A percentile compares a stretch with the other conserved stretches of the same genome.
These are phyloP conservation scores for Neurospora discreta DNA, from an alignment of 495 filamentous ascomycete genomes.

Conservation along the genomic window DNA sequence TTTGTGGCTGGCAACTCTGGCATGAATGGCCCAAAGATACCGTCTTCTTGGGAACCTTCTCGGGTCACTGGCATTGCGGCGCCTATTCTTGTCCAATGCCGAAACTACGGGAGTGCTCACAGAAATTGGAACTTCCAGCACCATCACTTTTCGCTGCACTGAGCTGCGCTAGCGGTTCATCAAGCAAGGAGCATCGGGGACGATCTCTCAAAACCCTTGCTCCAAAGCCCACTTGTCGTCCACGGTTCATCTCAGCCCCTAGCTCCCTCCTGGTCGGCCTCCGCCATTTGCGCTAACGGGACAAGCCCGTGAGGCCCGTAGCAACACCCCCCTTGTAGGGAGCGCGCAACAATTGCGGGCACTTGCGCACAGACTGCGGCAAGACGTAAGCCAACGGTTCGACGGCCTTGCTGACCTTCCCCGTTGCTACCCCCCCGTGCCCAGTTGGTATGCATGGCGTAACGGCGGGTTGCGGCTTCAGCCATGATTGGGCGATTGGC, in stretches of 20 bases:
- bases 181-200: not conserved
- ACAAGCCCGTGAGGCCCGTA: not conserved
- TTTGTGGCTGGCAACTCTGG: not conserved
- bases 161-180: not conserved
- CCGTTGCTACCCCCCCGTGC: not conserved
- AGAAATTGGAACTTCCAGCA: not conserved
- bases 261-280: not conserved
- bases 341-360: slow-evolving; percentile 7
- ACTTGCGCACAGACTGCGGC: not conserved
- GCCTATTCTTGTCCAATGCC: not conserved
- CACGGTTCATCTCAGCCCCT: not conserved
- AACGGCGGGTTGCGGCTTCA: slow-evolving; percentile 8
- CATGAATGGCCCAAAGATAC: not conserved
- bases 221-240: not conserved
- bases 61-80: not conserved
- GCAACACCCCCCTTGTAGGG: not conserved
- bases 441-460: slow-evolving; percentile 1
- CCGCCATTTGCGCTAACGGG: not conserved
- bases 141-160: not conserved
- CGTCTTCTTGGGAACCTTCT: not conserved
- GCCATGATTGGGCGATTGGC: not conserved
- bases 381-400: not conserved
- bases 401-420: not conserved
- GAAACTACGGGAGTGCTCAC: not conserved
- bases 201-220: not conserved